Conservation (phyloP, 2,329 filamentous ascomycete genomes). For the Chalaropsis thielavioides region DNA sequence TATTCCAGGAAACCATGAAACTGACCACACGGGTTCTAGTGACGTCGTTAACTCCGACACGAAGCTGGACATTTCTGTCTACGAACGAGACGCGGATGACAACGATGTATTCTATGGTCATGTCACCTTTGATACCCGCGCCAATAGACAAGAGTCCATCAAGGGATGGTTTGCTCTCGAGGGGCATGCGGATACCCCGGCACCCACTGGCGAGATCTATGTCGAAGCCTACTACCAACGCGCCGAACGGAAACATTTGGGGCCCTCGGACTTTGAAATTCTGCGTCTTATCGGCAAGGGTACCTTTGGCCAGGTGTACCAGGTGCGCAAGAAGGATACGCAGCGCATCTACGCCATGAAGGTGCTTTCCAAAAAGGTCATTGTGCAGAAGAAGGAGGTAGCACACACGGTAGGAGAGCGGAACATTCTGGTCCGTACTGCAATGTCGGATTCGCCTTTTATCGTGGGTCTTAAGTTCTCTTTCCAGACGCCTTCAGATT, state of each 20-base stretch:
- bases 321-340: conserved; percentile 94
- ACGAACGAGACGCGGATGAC: conserved; percentile 63
- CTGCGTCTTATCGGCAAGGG: conserved; percentile 94
- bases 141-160: conserved; percentile 52
- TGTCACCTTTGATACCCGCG: conserved; percentile 59
- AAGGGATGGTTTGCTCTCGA: conserved; percentile 76
- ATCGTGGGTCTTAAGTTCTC: conserved; percentile 98
- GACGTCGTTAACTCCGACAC: conserved; percentile 89
- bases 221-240: conserved; percentile 76
- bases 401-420: conserved; percentile 93
- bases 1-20: too few relatives aligned
- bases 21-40: conserved; percentile 31
- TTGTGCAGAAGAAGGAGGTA: conserved; percentile 98
- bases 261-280: conserved; percentile 90
- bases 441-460: conserved; percentile 89
- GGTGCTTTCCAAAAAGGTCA: conserved; percentile 97
- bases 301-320: conserved; percentile 96
- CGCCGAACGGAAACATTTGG: conserved; percentile 79
- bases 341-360: conserved; percentile 98
- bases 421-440: conserved; percentile 92
- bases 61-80: conserved; percentile 82
- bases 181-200: conserved; percentile 56
- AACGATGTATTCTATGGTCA: conserved; percentile 79
- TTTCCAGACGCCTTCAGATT: conserved; percentile 90
- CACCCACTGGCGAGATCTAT: conserved; percentile 74